Percentiles rank a stretch among this genome's conserved stretches.
phyloP scores from a whole-genome alignment of 495 filamentous ascomycete genomes.

The Filosporella fistucella region DNA sequence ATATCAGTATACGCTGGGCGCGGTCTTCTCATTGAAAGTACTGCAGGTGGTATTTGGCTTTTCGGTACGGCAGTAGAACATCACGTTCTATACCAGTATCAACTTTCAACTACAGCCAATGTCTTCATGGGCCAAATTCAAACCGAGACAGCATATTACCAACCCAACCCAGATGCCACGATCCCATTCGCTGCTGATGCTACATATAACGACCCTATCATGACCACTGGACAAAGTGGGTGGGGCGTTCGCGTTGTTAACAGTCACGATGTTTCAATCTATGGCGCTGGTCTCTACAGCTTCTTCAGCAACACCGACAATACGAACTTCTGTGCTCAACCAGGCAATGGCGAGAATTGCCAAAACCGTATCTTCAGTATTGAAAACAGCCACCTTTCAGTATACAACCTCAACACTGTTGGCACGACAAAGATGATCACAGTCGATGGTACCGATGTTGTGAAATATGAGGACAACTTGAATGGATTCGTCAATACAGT shows the following conservation, averaged over 20 bases:
- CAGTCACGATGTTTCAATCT: slow-evolving; percentile 53
- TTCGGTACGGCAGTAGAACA: slow-evolving; percentile 76
- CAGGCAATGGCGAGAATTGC: slow-evolving; percentile 45
- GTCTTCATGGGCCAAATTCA: slow-evolving; percentile 75
- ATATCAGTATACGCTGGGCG: slow-evolving; percentile 68
- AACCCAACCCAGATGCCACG: slow-evolving; percentile 58
- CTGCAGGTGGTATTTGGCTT: slow-evolving; percentile 46
- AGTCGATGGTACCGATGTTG: slow-evolving; percentile 44
- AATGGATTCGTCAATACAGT: slow-evolving; percentile 50
- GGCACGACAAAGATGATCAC: slow-evolving; percentile 20
- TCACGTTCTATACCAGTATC: slow-evolving; percentile 77
- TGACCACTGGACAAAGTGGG: slow-evolving; percentile 51
- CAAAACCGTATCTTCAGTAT: slow-evolving; percentile 59
- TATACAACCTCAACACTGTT: slow-evolving; percentile 25
- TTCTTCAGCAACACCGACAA: slow-evolving; percentile 61
- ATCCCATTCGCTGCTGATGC: slow-evolving; percentile 54
- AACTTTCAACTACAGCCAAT: slow-evolving; percentile 62
- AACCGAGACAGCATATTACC: slow-evolving; percentile 77
- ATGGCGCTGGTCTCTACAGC: slow-evolving; percentile 71
- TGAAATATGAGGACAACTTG: slow-evolving; percentile 46
- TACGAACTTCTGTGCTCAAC: slow-evolving; percentile 6
- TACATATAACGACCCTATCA: slow-evolving; percentile 38
- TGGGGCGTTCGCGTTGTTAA: slow-evolving; percentile 43
- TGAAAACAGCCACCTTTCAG: slow-evolving; percentile 26
- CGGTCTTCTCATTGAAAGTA: slow-evolving; percentile 57